Evolutionary conservation across 192 early-diverging fungal species (phyloP).

Genomic region (Backusella parvicylindrica): DNA sequence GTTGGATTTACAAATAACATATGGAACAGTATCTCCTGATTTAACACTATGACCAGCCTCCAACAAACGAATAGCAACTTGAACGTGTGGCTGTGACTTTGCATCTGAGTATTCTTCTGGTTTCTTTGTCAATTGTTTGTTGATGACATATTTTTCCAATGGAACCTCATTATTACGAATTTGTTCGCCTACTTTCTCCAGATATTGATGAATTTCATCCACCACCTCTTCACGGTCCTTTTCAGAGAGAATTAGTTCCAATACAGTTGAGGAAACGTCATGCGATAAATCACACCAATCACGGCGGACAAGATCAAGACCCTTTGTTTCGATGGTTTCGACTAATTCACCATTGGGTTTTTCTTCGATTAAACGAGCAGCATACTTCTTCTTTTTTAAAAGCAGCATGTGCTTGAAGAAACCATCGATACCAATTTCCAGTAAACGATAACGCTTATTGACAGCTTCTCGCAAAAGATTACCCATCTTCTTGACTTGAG

Average conservation of each 20-base stretch:
- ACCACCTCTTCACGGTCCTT: conserved; percentile 67
- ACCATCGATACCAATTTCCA: conserved; percentile 98
- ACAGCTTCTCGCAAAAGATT: conserved; percentile 77
- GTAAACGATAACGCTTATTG: conserved; percentile 88
- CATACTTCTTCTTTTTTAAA: conserved; percentile 99
- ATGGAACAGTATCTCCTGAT: conserved; percentile 91
- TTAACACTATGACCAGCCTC: conserved; percentile 61
- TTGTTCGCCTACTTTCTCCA: conserved; percentile 64
- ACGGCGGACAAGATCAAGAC: conserved; percentile 91
- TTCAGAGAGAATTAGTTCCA: conserved; percentile 52
- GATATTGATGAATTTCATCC: conserved; percentile 74
- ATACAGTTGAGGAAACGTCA: conserved; percentile 78
- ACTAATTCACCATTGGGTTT: conserved; percentile 53
- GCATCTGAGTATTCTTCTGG: conserved; percentile 88
- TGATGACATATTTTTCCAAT: conserved; percentile 85
- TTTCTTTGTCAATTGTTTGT: conserved; percentile 89
- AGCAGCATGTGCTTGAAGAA: conserved; percentile 87
- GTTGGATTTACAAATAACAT: conserved; percentile 70
- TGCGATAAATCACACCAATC: conserved; percentile 97
- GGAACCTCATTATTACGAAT: conserved; percentile 67
- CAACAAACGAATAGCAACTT: conserved; percentile 84
- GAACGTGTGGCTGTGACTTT: conserved; percentile 91
- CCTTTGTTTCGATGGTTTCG: conserved; percentile 80
- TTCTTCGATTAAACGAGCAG: conserved; percentile 67
- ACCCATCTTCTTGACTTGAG: conserved; percentile 76